Base-by-base conservation (phyloP, 2,329 filamentous ascomycete genomes). In the Ascochyta koolunga region DNA sequence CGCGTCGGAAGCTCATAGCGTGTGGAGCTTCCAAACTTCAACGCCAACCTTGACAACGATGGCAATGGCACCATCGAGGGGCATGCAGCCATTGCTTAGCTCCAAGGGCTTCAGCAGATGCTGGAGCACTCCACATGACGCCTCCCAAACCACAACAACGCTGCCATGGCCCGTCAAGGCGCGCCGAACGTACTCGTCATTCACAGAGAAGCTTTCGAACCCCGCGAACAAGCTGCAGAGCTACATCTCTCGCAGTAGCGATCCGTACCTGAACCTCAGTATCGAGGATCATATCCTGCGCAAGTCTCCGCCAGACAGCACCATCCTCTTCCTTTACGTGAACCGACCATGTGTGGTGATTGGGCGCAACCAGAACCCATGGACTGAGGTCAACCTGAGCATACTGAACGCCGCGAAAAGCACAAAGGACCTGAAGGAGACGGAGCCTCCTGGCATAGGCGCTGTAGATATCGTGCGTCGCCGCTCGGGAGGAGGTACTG, bases 281-380 rank as follows among this genome's bases (percentile, higher is more conserved):
- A 88, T 97, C 66, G 95, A 99, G 79, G 91, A 98, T 73, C 88
- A 90, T 73, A 86, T 99, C 25, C 84, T 98, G 7, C 86, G 90
- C 66, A 86, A 86, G 49, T 88, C 89, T 0, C 84, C 87, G 1
- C 80, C 86, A 6, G 84, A 89, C 56, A 91, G 91, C 11, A 88
- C 84, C 13, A 77, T 98, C 44, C 84, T 98, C 2, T 89, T 98
- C 51, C 83, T 97, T 44, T 99, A 98, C 78, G 84, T 86, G 66
- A 98, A 99, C 77, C 77, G 85, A 32, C 92, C 93, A 0, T 92
- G 90, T 72, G 83, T 99, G 55, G 88, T 99, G 70, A 88, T 99
- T 63, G 95, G 95, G 37, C 87, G 95, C 56, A 99, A 99, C 74
- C 95, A 99, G 78, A 99, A 99, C 73, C 95, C 95, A 48, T 99